Conservation (phyloP, 2,329 filamentous ascomycete species). For the Xenoacremonium recifei region DNA sequence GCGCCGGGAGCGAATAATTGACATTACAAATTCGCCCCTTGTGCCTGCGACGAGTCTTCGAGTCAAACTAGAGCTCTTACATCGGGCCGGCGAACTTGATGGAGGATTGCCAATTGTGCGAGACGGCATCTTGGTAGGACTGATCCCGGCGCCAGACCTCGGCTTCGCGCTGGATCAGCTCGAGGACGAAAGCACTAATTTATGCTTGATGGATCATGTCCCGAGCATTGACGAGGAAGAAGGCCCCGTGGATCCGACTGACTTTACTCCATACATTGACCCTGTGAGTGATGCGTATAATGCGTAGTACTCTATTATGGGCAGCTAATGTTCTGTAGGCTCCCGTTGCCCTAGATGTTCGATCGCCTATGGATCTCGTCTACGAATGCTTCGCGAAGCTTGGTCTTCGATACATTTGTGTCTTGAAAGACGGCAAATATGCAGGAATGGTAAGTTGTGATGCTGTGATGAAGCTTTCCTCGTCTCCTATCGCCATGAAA, state of each 20-base stretch:
- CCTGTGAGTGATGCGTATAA: too few species aligned
- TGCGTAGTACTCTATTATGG: neutral
- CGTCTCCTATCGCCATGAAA: neutral
- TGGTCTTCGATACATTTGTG: constrained; percentile 88
- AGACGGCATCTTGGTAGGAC: constrained; percentile 74
- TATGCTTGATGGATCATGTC: constrained; percentile 80
- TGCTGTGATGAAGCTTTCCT: too few species aligned
- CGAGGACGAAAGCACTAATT: constrained; percentile 66
- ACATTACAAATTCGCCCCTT: constrained; percentile 79
- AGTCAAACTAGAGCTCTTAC: constrained; percentile 75
- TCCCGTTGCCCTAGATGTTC: constrained; percentile 83
- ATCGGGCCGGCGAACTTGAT: constrained; percentile 85
- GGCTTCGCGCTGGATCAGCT: constrained; percentile 90
- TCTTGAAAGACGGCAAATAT: constrained; percentile 79
- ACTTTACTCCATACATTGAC: constrained; percentile 91
- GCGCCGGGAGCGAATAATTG: constrained; percentile 76
- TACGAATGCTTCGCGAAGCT: constrained; percentile 97
- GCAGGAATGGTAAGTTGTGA: constrained; percentile 72
- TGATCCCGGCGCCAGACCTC: constrained; percentile 92
- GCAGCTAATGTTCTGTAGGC: constrained; percentile 48
- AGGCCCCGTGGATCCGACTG: constrained; percentile 66
- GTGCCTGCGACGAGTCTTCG: constrained; percentile 76
- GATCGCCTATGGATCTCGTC: constrained; percentile 88
- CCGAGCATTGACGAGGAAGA: constrained; percentile 63
- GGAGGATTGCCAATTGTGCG: constrained; percentile 86